These are phyloP conservation scores for Polytolypa hystricis DNA, from an alignment of 2,329 filamentous ascomycete genomes.

Conservation along the genomic window DNA sequence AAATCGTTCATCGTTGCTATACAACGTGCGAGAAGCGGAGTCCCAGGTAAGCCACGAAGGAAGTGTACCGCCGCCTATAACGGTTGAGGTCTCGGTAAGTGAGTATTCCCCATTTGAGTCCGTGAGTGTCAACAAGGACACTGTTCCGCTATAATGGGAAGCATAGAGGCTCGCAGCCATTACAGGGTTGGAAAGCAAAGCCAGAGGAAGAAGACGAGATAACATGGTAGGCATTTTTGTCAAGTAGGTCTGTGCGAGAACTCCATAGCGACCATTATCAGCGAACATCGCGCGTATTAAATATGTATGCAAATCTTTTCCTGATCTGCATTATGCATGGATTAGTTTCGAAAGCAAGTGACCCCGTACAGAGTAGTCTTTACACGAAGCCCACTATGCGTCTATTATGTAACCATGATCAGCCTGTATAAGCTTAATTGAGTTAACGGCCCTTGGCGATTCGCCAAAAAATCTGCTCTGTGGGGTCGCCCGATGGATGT, in stretches of 20 bases:
- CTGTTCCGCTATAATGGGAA: conserved; percentile 35
- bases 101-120: conserved; percentile 13
- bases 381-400: too few relatives aligned
- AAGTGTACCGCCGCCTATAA: conserved; percentile 22
- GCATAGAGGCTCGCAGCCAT: conserved; percentile 25
- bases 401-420: too few relatives aligned
- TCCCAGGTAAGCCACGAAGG: conserved; percentile 39
- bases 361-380: too few relatives aligned
- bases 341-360: too few relatives aligned
- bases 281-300: neutral
- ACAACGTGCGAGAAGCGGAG: conserved; percentile 26
- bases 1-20: conserved; percentile 37
- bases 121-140: conserved; percentile 30
- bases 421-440: too few relatives aligned
- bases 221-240: neutral
- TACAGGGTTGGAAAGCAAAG: neutral
- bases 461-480: too few relatives aligned
- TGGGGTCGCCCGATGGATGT: too few relatives aligned
- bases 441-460: too few relatives aligned
- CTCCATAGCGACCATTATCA: neutral
- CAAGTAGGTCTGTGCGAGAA: too few relatives aligned
- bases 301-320: neutral
- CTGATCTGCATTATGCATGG: neutral
- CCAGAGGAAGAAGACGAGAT: neutral
- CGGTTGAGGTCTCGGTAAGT: neutral